phyloP scores from a whole-genome alignment of 2,329 filamentous ascomycete species.

The Alternaria arborescens region DNA sequence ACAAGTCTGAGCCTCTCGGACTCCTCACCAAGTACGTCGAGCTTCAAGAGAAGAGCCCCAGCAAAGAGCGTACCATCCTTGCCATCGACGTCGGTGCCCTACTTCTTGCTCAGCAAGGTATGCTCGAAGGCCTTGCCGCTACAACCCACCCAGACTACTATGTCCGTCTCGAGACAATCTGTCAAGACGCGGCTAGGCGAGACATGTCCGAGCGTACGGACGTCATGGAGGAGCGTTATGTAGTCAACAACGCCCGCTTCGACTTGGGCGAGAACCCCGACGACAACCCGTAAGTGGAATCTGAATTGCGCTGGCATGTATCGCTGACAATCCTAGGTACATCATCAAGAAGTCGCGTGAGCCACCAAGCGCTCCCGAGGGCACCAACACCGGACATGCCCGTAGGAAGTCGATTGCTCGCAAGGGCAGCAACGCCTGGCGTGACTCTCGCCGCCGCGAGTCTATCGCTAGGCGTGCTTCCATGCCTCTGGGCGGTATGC shows the following conservation, averaged over 20 bases:
- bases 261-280: constrained; percentile 80
- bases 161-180: constrained; percentile 82
- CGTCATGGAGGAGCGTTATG: constrained; percentile 84
- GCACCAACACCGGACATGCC: constrained; percentile 50
- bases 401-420: constrained; percentile 60
- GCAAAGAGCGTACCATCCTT: constrained; percentile 81
- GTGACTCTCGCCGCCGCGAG: constrained; percentile 79
- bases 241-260: constrained; percentile 91
- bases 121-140: constrained; percentile 79
- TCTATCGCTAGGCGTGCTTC: constrained; percentile 80
- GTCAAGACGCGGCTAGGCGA: constrained; percentile 74
- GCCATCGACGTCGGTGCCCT: constrained; percentile 82
- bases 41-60: constrained; percentile 79
- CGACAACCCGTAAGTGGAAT: constrained; percentile 64
- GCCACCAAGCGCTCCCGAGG: constrained; percentile 63
- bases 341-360: constrained; percentile 69
- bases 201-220: constrained; percentile 80
- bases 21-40: constrained; percentile 81
- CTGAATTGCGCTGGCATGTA: background rate
- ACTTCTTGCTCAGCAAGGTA: constrained; percentile 77
- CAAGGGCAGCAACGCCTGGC: constrained; percentile 86
- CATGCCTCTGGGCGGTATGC: constrained; percentile 72
- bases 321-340: constrained; percentile 74
- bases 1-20: constrained; percentile 66
- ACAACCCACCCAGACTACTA: constrained; percentile 85